Base-by-base conservation (phyloP, 371 early-diverging fungal species). In the Phascolomyces articulosus region DNA sequence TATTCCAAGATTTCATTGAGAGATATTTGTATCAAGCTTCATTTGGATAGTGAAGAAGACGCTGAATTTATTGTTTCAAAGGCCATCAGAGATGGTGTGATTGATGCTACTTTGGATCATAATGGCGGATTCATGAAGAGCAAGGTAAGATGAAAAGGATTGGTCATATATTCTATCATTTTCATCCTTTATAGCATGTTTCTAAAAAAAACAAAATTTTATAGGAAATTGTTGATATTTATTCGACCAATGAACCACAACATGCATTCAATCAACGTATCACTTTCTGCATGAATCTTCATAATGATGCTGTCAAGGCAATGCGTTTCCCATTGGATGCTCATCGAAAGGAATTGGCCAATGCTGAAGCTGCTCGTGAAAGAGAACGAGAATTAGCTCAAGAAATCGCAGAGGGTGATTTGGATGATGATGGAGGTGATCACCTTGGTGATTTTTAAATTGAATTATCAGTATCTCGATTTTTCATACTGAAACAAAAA, bases 1-100 rank as follows among this genome's bases (percentile, higher is more conserved):
- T 98, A 98, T 78, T 95, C 96, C 21, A 91, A 93, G 60, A 97
- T 98, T 64, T 94, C 97, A n/a, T 83, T 98, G 67, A 80, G 94
- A 27, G 99, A 98, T 67, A 96, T 98, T 58, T 96, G 97, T 79
- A 78, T 96, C 70, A 96, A 96, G 79, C 85, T 98, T 64, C 95
- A 96, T 64, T 74, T 98, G 75, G 97, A 98, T 72, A 92, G 94
- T 67, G 99, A 98, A 71, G 96, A 98, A 71, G 97, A 97, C 72
- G 98, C 98, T 41, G 97, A 98, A 75, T 98, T 94, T 79, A 97
- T 98, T 77, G 96, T 98, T 4, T 92, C 95, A 62, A 98, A 98
- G 85, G 94, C 99, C n/a, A 97, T 98, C 65, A 90, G 96, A 44
- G 99, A 98, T 71, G 98, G 97, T 62, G 98, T 98, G 23, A 96